These are phyloP conservation scores for Pulveroboletus frians DNA, from an alignment of 768 basidiomycete genomes.

Conservation along the genomic window DNA sequence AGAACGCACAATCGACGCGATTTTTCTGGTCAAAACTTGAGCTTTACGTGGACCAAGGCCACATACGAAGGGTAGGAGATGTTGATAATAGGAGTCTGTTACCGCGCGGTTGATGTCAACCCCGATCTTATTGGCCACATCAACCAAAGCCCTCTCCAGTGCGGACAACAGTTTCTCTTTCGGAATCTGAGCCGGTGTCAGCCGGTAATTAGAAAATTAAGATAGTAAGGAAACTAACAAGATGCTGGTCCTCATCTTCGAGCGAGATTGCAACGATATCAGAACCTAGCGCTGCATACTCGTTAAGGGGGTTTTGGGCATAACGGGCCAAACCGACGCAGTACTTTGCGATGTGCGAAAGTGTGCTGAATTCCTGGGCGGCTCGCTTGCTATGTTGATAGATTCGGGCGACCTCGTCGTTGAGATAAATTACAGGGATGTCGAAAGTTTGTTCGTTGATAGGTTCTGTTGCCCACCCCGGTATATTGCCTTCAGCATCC, in stretches of 20 bases:
- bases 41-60: slow-evolving; percentile 96
- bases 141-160: slow-evolving; percentile 84
- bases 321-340: slow-evolving; percentile 93
- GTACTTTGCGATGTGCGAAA: slow-evolving; percentile 79
- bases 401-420: slow-evolving; percentile 89
- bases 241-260: slow-evolving; percentile 79
- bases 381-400: slow-evolving; percentile 90
- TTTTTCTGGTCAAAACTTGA: slow-evolving; percentile 74
- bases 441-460: slow-evolving; percentile 43
- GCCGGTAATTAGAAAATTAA: not conserved
- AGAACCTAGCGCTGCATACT: slow-evolving; percentile 83
- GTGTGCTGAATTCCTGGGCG: slow-evolving; percentile 71
- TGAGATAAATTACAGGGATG: slow-evolving; percentile 76
- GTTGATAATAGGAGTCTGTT: slow-evolving; percentile 82
- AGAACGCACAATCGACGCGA: slow-evolving; percentile 61
- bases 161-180: slow-evolving; percentile 75
- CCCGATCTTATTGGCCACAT: slow-evolving; percentile 86
- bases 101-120: slow-evolving; percentile 95
- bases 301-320: slow-evolving; percentile 88
- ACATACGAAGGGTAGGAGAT: slow-evolving; percentile 83
- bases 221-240: slow-evolving; percentile 45
- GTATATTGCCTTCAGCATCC: slow-evolving; percentile 17
- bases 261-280: slow-evolving; percentile 83
- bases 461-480: slow-evolving; percentile 28
- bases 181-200: slow-evolving; percentile 56